These are phyloP conservation scores for Plantago coronopus DNA, from an alignment of 305 asterid genomes.

Conservation along the genomic window DNA sequence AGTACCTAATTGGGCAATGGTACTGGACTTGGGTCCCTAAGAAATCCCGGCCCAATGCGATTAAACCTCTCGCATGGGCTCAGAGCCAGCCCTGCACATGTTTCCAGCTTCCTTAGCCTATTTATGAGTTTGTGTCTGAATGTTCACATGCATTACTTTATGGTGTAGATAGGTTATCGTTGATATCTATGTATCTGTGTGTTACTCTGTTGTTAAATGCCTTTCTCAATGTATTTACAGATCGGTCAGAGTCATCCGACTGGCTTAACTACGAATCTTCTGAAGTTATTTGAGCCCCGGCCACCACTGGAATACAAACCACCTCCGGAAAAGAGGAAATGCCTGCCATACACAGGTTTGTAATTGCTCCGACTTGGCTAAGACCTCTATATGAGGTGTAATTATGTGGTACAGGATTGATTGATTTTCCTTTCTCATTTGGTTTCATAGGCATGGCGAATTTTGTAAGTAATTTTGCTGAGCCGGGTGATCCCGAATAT, in stretches of 20 bases:
- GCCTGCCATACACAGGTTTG: constrained; percentile 80
- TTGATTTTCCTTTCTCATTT: not conserved
- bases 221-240: constrained; percentile 33
- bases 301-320: constrained; percentile 93
- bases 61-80: too few species aligned
- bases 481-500: constrained; percentile 80
- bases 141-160: too few species aligned
- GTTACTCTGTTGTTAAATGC: not conserved
- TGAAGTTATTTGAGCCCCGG: constrained; percentile 90
- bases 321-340: constrained; percentile 93
- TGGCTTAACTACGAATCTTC: constrained; percentile 76
- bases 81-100: too few species aligned
- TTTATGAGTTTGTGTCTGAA: not conserved
- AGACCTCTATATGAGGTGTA: constrained; percentile 4
- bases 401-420: not conserved
- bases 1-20: too few species aligned
- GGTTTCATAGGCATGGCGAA: constrained; percentile 69
- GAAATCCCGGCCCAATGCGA: too few species aligned
- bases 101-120: not conserved
- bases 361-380: constrained; percentile 19
- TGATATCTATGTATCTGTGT: not conserved
- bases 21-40: too few species aligned
- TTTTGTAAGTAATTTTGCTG: constrained; percentile 64
- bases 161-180: not conserved
- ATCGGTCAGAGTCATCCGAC: constrained; percentile 97